phyloP scores from a whole-genome alignment of 2,329 filamentous ascomycete genomes.

The Hymenoscyphus salicellus region DNA sequence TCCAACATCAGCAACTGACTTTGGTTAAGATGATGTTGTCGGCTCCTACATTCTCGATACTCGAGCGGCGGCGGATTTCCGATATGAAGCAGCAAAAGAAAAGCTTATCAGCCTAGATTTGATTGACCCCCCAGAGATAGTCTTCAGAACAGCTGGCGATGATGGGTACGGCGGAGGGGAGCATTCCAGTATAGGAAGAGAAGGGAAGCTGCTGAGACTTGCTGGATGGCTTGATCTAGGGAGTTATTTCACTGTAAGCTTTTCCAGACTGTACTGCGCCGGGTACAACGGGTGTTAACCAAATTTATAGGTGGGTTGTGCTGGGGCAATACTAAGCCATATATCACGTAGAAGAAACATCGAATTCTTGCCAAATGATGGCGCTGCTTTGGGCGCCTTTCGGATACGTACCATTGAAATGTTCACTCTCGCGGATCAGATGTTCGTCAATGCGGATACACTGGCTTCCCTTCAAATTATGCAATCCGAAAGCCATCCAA shows the following conservation, averaged over 20 bases:
- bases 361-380: slow-evolving; percentile 60
- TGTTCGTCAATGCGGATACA: slow-evolving; percentile 81
- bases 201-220: slow-evolving; percentile 65
- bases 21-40: slow-evolving; percentile 37
- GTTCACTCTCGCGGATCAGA: slow-evolving; percentile 64
- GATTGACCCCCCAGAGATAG: slow-evolving; percentile 47
- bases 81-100: slow-evolving; percentile 61
- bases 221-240: slow-evolving; percentile 71
- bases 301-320: slow-evolving; percentile 62
- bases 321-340: slow-evolving; percentile 80
- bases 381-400: slow-evolving; percentile 53
- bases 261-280: not conserved
- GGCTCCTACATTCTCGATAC: slow-evolving; percentile 58
- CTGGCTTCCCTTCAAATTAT: slow-evolving; percentile 81
- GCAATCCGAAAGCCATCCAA: slow-evolving; percentile 77
- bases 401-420: slow-evolving; percentile 65
- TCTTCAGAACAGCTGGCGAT: slow-evolving; percentile 61
- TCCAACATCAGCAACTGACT: not conserved
- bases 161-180: slow-evolving; percentile 37
- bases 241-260: slow-evolving; percentile 62
- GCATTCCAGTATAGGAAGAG: slow-evolving; percentile 49
- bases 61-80: slow-evolving; percentile 70
- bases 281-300: not conserved
- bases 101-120: slow-evolving; percentile 59
- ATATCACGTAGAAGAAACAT: slow-evolving; percentile 66